Evolutionary conservation across 2,329 filamentous ascomycete species (phyloP).

Genomic region (Lasiodiplodia hormozganensis): DNA sequence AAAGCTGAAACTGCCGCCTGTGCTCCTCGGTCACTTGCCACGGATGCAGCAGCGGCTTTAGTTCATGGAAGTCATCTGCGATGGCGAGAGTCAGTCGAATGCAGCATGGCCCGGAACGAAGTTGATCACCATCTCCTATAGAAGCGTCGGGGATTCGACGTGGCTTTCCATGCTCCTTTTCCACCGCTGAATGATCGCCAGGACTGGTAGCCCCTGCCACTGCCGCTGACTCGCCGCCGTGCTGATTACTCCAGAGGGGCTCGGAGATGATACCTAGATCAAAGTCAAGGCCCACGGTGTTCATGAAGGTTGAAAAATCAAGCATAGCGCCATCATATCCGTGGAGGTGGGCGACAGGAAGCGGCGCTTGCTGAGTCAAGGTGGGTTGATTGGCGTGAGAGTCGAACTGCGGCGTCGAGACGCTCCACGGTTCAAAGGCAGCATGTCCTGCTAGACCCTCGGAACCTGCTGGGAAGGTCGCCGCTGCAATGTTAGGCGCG

Average conservation of each 20-base stretch:
- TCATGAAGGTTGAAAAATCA: slow-evolving; percentile 16
- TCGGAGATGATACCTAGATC: slow-evolving; percentile 11
- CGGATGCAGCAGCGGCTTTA: slow-evolving; percentile 22
- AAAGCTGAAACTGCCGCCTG: not conserved
- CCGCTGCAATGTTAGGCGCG: not conserved
- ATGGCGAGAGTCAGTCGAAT: not conserved
- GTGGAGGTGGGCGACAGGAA: not conserved
- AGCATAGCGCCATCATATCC: slow-evolving; percentile 10
- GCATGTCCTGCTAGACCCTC: not conserved
- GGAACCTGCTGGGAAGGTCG: not conserved
- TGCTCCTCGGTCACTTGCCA: slow-evolving; percentile 21
- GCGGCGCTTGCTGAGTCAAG: not conserved
- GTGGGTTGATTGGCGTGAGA: not conserved
- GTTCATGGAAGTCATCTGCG: slow-evolving; percentile 23
- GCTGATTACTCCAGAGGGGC: not conserved
- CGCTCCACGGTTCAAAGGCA: not conserved
- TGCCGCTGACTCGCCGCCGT: not conserved
- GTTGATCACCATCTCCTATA: slow-evolving; percentile 11
- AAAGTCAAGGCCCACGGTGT: slow-evolving; percentile 15
- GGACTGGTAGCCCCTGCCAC: not conserved
- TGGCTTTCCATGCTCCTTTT: not conserved
- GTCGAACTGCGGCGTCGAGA: not conserved
- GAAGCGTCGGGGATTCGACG: slow-evolving; percentile 6
- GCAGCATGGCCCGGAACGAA: slow-evolving; percentile 30
- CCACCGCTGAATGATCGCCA: no score